Evolutionary conservation across 2,329 filamentous ascomycete genomes (phyloP), one percentile per base, ranked within the genome.

Genomic region (Fusarium proliferatum): DNA sequence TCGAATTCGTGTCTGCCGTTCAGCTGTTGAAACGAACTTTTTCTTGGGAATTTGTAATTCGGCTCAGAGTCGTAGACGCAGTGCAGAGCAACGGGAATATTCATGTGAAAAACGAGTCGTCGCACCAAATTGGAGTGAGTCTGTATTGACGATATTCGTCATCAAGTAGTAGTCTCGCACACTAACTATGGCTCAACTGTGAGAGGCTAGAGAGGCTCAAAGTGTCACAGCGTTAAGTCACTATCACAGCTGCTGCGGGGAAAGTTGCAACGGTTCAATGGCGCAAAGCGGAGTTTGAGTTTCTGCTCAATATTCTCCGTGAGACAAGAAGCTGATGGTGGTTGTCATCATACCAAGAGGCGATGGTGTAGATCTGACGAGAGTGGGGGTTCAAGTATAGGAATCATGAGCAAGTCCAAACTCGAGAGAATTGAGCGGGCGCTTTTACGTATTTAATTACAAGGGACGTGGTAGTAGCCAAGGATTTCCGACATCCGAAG

Each of bases 181-280:
- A 90, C 91, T 74, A 88, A 90, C 91, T 74, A 88, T 88, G 6
- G 88, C 88, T 38, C 28, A 8, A 30, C 28, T 90, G 88, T 70
- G 82, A 90, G 8, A 85, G 45, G 87, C 88, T 0, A 70, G 82
- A 90, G 8, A 85, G 45, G 87, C 88, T 0, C 91, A 88, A 72
- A 84, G 87, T 23, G 90, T 90, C 78, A 88, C 77, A 91, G 89
- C 76, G 88, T 88, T 11, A 88, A 88, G 2, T 85, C 84, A 2
- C 81, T 89, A 77, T 85, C 87, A 1, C 75, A 42, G 87, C 23
- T 83, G 84, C 87, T 3, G 83, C 85, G 11, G 74, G 79, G 6
- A 79, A 87, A 39, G 82, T 88, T 21, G 78, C 79, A 36, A 64
- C 81, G 41, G 84, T 86, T 52, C 82, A 87, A 15, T 74, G 88